phyloP scores from a whole-genome alignment of 1,284 basidiomycete genomes.

The Cutaneotrichosporon daszewskae region DNA sequence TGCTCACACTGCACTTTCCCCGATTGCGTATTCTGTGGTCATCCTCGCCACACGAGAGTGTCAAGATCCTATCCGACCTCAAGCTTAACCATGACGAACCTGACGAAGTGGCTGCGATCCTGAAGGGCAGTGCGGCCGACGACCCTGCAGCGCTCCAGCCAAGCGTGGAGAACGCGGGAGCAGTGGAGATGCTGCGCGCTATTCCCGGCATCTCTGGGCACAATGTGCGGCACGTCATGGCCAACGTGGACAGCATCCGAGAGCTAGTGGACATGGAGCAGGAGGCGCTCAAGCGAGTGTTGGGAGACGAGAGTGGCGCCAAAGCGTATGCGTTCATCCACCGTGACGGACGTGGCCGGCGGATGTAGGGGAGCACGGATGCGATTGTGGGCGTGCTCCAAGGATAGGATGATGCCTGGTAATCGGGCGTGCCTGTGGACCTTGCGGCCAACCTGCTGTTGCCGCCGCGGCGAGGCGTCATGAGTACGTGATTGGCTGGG shows the following conservation, averaged over 20 bases:
- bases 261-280: conserved; percentile 67
- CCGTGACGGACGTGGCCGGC: conserved; percentile 52
- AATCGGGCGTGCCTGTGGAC: too few species aligned
- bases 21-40: conserved; percentile 94
- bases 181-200: conserved; percentile 48
- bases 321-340: conserved; percentile 76
- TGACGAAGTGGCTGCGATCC: conserved; percentile 65
- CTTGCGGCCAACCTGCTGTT: too few species aligned
- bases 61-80: conserved; percentile 88
- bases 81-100: conserved; percentile 82
- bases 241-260: conserved; percentile 65
- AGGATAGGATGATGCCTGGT: too few species aligned
- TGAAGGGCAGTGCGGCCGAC: conserved; percentile 58
- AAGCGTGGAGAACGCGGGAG: conserved; percentile 35
- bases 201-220: conserved; percentile 68
- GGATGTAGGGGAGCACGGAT: too few species aligned
- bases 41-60: conserved; percentile 84
- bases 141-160: conserved; percentile 20
- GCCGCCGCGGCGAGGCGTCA: too few species aligned
- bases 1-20: conserved; percentile 84
- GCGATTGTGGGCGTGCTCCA: too few species aligned
- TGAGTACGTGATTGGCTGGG: too few species aligned
- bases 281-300: conserved; percentile 62
- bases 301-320: conserved; percentile 78
- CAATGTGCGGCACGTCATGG: conserved; percentile 81